Conservation (phyloP, 179 eudicot genomes). For the Beta lomatogona region DNA sequence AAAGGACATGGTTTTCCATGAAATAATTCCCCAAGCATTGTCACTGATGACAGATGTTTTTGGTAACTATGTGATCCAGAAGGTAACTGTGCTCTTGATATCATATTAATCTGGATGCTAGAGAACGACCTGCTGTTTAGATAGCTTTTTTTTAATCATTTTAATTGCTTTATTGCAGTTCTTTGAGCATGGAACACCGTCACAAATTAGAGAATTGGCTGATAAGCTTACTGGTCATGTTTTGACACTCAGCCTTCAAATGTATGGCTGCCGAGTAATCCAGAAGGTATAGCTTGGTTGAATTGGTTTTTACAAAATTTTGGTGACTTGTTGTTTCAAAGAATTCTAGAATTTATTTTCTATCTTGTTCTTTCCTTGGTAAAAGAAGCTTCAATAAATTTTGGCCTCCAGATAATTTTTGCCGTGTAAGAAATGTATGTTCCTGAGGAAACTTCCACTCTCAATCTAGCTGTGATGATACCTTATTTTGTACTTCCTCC, state of each 20-base stretch:
- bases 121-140: neutral
- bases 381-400: neutral
- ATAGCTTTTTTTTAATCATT: neutral
- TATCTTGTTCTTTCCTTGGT: neutral
- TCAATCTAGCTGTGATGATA: neutral
- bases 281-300: slow-evolving; percentile 63
- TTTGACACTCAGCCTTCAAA: slow-evolving; percentile 85
- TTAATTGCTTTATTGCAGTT: slow-evolving; percentile 48
- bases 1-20: slow-evolving; percentile 87
- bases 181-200: slow-evolving; percentile 79
- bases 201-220: slow-evolving; percentile 82
- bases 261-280: slow-evolving; percentile 96
- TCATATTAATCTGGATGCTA: neutral
- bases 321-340: neutral
- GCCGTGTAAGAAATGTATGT: neutral
- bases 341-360: neutral
- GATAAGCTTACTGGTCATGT: slow-evolving; percentile 87
- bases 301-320: neutral
- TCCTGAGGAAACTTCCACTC: neutral
- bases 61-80: slow-evolving; percentile 93
- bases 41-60: slow-evolving; percentile 96
- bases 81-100: slow-evolving; percentile 45
- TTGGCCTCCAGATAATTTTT: neutral
- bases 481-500: no score
- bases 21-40: slow-evolving; percentile 84